Conservation (phyloP, 768 basidiomycete genomes). For the Naematelia aurantialba region DNA sequence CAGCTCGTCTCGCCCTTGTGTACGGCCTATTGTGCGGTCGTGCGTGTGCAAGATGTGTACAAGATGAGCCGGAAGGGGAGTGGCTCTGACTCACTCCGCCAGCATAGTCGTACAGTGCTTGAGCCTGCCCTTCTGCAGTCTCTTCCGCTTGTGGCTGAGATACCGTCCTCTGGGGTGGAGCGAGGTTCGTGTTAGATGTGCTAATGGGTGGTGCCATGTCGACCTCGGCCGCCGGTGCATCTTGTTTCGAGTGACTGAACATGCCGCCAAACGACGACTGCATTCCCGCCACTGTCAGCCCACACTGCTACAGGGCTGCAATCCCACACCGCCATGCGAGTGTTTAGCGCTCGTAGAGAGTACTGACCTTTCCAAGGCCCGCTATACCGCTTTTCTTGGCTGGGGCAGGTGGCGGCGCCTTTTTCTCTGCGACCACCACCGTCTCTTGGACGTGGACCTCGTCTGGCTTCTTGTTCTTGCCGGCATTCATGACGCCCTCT, state of each 20-base stretch:
- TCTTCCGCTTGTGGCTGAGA: slow-evolving; percentile 8
- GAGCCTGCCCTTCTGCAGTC: slow-evolving; percentile 27
- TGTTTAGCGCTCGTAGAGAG: neutral
- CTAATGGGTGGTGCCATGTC: no score
- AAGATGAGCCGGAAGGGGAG: no score
- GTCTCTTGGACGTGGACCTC: slow-evolving; percentile 2
- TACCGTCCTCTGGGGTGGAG: no score
- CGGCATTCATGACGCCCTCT: neutral
- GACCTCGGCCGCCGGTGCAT: no score
- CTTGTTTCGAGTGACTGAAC: no score
- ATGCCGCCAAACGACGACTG: no score
- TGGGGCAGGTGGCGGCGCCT: slow-evolving; percentile 18
- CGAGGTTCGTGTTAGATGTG: no score
- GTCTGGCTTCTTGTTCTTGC: slow-evolving; percentile 12
- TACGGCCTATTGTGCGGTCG: neutral
- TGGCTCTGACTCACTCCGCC: slow-evolving; percentile 33
- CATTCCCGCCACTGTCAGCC: no score
- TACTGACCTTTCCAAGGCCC: no score
- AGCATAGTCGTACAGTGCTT: slow-evolving; percentile 39
- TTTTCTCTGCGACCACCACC: slow-evolving; percentile 8
- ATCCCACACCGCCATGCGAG: no score
- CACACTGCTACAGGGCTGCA: no score
- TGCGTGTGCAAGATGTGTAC: no score
- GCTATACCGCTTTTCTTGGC: slow-evolving; percentile 24
- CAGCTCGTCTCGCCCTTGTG: neutral